Evolutionary conservation across 441 rosid species (phyloP), one percentile per base, ranked within the genome.

Genomic region (Syzygium malaccense): DNA sequence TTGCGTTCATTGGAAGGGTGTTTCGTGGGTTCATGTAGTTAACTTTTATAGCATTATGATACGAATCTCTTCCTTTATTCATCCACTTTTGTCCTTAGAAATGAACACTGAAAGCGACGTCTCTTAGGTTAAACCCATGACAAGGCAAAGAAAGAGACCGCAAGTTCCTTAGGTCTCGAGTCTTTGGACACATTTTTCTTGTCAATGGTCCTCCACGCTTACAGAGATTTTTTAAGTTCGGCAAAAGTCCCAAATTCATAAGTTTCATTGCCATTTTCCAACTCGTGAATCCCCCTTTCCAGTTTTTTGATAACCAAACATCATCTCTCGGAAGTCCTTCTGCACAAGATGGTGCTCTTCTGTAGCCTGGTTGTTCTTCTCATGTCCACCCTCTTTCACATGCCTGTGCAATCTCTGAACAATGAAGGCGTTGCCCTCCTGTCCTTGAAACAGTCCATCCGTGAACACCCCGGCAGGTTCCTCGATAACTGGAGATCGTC

Each of bases 351-450:
- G 86, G 28, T 17, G 57, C 86, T 57, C 58, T 32, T 85, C 86
- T 20, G 41, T 41, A 85, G 15, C n/a, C 86, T 85, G 19, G 57
- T 15, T 13, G 20, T 85, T 33, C 86, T 51, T 85, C 87, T 55
- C 66, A 55, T 19, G 64, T 12, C 66, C 87, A 85, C 4, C 30
- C 49, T 85, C 49, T 85, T 85, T 58, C 48, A 37, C 49, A 23
- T 37, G 90, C 87, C 91, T 1, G 92, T 92, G 55, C 80, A 87
- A 89, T 92, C 97, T 90, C 88, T 96, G 54, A 96, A 95, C 88
- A 92, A 95, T 89, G 97, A 97, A 90, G 96, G 98, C 33, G 85
- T 91, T 87, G 92, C 96, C 53, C 98, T 97, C 90, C 91, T 93
- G 11, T 91, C 93, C 87, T 94, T 97, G 91, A 94, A 91, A 87